Evolutionary conservation across 108 stramenopile genomes (phyloP), one percentile per base, ranked within the genome.

Genomic region (Cylindrotheca closterium): DNA sequence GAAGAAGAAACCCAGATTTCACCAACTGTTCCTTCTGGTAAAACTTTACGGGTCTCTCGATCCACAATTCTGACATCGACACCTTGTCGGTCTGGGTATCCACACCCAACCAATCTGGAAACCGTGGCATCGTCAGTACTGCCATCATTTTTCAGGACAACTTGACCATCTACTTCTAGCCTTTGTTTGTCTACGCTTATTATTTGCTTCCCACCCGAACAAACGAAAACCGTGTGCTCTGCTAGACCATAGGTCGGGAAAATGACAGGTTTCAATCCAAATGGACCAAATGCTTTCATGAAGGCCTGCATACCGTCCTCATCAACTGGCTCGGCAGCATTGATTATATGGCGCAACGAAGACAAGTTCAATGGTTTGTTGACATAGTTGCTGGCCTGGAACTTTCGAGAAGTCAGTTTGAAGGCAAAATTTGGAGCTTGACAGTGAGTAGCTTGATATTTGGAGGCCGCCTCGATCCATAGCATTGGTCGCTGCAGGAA

Each of bases 371-470:
- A 57, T 4, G 63, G 46, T 22, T 67, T 78, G 37, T 73, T 73
- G 17, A 51, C 60, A 54, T 71, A 81, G 32, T 72, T 42, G 5
- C 75, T 60, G 8, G 72, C 29, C 37, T 77, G 51, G 56, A 88
- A 96, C 67, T 99, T 99, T 4, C 97, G 89, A 19, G 94, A 84
- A 23, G 85, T 83, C 58, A 99, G 72, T 27, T 84, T 88, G 74
- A 95, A 99, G 10, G 94, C 97, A 72, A 99, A 99, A 68, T 99
- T 98, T 17, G 99, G 99, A 10, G 96, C 93, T 64, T 97, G 99
- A n/a, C 96, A 67, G 68, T 99, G 99, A 28, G 97, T 99, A 3
- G 78, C 99, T 28, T 79, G 55, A 65, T 81, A 93, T 46, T 80
- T 76, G n/a, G 80, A 76, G 1, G 94, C 83, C 0, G 86, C 83